Conservation (phyloP, 148 eudicot genomes). For the Rhododendron vialii region DNA sequence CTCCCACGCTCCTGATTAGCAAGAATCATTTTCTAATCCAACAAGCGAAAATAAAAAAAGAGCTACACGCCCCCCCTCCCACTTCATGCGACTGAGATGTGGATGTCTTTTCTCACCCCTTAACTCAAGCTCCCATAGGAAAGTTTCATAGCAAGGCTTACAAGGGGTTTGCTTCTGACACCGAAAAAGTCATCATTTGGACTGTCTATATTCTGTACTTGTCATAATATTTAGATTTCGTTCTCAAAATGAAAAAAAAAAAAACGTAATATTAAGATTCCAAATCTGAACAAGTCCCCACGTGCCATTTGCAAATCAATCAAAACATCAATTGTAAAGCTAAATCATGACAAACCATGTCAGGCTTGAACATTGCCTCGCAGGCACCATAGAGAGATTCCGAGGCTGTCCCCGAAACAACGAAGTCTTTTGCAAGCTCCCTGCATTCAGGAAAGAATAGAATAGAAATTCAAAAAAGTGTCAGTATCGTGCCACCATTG, state of each 20-base stretch:
- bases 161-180: neutral
- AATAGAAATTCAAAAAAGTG: neutral
- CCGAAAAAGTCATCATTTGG: neutral
- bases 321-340: neutral
- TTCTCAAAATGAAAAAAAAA: no score
- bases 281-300: neutral
- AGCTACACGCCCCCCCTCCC: neutral
- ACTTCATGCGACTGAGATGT: neutral
- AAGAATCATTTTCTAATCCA: neutral
- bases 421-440: constrained; percentile 98
- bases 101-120: neutral
- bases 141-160: neutral
- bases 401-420: constrained; percentile 92
- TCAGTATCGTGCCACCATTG: neutral
- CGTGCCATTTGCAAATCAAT: neutral
- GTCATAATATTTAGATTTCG: no score
- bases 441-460: constrained; percentile 22
- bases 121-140: neutral
- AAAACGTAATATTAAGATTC: neutral
- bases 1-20: neutral
- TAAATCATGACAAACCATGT: constrained; percentile 58
- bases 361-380: constrained; percentile 96
- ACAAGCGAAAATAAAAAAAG: neutral
- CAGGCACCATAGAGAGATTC: constrained; percentile 98
- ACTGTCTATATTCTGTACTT: neutral